Conservation (phyloP, 2,329 filamentous ascomycete species). For the Chrysoporthe austroafricana region DNA sequence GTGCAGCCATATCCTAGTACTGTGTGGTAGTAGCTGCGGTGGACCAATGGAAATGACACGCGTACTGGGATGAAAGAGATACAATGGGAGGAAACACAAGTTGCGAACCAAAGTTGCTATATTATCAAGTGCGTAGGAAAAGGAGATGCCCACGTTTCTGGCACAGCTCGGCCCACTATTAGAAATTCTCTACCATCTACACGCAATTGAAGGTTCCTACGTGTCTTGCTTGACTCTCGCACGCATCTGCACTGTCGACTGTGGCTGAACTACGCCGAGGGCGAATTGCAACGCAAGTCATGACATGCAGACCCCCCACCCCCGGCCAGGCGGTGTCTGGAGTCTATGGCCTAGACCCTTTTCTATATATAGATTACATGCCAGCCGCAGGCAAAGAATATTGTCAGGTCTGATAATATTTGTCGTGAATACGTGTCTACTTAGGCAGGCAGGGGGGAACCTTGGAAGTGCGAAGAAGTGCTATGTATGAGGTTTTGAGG, state of each 20-base stretch:
- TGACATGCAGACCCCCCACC: neutral
- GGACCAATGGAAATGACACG: neutral
- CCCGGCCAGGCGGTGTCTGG: neutral
- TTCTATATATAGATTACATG: neutral
- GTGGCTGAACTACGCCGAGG: neutral
- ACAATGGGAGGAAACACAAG: neutral
- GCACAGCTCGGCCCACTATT: neutral
- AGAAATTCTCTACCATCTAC: neutral
- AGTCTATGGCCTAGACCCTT: neutral
- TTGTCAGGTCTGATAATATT: neutral
- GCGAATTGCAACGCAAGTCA: neutral
- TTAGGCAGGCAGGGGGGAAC: neutral
- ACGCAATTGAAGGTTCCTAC: neutral
- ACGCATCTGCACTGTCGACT: neutral
- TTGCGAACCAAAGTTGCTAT: neutral
- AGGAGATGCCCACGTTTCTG: neutral
- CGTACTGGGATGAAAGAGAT: neutral
- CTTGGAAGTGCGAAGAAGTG: neutral
- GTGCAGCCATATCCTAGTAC: neutral
- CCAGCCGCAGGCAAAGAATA: neutral
- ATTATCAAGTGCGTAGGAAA: neutral
- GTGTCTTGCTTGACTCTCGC: neutral
- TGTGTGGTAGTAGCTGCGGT: constrained; percentile 6
- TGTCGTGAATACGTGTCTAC: neutral
- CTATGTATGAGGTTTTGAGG: no score